A percentile compares a stretch with the other conserved stretches of the same genome.
phyloP scores from a whole-genome alignment of 495 filamentous ascomycete genomes.

The Aspergillus asperescens region DNA sequence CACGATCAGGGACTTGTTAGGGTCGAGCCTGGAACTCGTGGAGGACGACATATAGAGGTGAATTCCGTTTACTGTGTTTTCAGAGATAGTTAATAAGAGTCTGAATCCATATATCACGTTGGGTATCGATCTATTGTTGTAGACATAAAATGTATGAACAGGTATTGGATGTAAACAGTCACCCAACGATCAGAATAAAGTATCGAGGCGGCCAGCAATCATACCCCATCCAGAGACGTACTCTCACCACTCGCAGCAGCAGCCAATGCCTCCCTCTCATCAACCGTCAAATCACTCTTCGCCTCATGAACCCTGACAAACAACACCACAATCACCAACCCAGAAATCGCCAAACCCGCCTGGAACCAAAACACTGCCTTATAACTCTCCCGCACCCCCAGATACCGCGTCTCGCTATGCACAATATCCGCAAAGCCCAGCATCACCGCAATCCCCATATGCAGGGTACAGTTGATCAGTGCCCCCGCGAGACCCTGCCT shows the following conservation, averaged over 20 bases:
- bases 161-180: too few species aligned
- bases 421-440: slow-evolving; percentile 72
- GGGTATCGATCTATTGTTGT: too few species aligned
- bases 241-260: neutral
- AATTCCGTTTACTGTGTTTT: too few species aligned
- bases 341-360: slow-evolving; percentile 49
- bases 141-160: too few species aligned
- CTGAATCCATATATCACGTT: too few species aligned
- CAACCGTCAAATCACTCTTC: slow-evolving; percentile 61
- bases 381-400: slow-evolving; percentile 49
- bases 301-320: slow-evolving; percentile 65
- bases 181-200: too few species aligned
- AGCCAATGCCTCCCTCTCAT: slow-evolving; percentile 41
- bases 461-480: slow-evolving; percentile 58
- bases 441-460: slow-evolving; percentile 79
- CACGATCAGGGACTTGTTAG: too few species aligned
- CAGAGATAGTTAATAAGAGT: too few species aligned
- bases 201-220: too few species aligned
- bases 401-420: slow-evolving; percentile 44
- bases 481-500: slow-evolving; percentile 76
- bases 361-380: slow-evolving; percentile 48
- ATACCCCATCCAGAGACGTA: neutral
- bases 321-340: slow-evolving; percentile 50
- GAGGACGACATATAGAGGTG: too few species aligned
- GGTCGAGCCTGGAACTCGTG: too few species aligned